These are phyloP conservation scores for Oidiodendron maius DNA, from an alignment of 495 filamentous ascomycete genomes.

Conservation along the genomic window DNA sequence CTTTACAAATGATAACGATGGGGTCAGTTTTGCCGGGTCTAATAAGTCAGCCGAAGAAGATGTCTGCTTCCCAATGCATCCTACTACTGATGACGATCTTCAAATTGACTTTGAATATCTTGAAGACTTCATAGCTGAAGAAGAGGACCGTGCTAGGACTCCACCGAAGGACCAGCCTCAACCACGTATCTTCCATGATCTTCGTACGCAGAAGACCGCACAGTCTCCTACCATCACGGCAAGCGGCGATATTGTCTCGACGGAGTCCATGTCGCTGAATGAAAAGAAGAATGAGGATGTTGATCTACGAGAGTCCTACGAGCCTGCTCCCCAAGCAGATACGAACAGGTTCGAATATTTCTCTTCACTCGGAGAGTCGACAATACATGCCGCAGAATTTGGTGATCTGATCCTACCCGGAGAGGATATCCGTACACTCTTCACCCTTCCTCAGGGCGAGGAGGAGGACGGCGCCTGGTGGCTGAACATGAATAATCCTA, in stretches of 20 bases:
- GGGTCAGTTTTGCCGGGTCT: conserved; percentile 38
- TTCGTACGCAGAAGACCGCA: conserved; percentile 26
- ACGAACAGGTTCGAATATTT: conserved; percentile 90
- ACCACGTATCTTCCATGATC: conserved; percentile 56
- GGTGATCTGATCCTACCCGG: conserved; percentile 83
- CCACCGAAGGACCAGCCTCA: conserved; percentile 25
- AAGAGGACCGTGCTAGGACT: conserved; percentile 26
- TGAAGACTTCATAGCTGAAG: conserved; percentile 74
- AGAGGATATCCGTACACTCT: conserved; percentile 83
- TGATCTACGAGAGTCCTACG: conserved; percentile 7
- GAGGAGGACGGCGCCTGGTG: conserved; percentile 76
- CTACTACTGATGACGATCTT: conserved; percentile 37
- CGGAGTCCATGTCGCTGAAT: conserved; percentile 24
- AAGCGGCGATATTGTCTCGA: conserved; percentile 44
- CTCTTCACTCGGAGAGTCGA: conserved; percentile 85
- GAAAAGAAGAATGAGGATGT: conserved; percentile 27
- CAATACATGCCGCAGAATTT: conserved; percentile 82
- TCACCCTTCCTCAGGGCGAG: conserved; percentile 63
- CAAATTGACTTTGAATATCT: conserved; percentile 83
- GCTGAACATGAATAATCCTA: conserved; percentile 88
- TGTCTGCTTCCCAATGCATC: conserved; percentile 70
- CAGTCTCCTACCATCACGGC: conserved; percentile 27
- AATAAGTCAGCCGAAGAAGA: conserved; percentile 68
- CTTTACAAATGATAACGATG: conserved; percentile 36
- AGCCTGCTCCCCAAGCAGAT: conserved; percentile 25